Base-by-base conservation (phyloP, 192 early-diverging fungal species). In the Coemansia sp. region DNA sequence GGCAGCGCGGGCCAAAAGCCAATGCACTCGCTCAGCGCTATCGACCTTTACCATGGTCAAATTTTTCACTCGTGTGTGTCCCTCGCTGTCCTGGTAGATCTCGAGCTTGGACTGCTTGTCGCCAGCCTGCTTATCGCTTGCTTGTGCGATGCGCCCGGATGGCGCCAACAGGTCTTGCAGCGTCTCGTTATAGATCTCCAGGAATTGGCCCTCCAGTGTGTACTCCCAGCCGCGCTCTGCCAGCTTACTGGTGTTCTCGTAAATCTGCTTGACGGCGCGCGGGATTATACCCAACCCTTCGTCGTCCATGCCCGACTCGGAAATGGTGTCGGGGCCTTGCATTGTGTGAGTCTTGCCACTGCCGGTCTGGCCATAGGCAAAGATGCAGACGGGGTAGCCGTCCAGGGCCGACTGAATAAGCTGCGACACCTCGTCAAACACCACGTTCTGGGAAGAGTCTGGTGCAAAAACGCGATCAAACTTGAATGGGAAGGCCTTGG, bases 361-460 rank as follows among this genome's bases (percentile, higher is more conserved):
- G 2, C 95, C 95, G 1, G 97, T 99, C 85, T 99, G 97, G 0
- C 97, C 97, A 70, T 98, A 98, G 0, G 96, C 95, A 85, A 99
- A 99, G 40, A 99, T 97, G 70, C 94, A 95, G 9, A 96, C 94
- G 62, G 98, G 95, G 72, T 96, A 98, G 3, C 97, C 97, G 66
- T 99, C 97, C 40, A 99, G 68, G 0, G 95, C 95, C 1, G 93
- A 94, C 68, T 98, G 95, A 16, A 99, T 93, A 11, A 99, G 84
- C 75, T 97, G 95, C 31, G 93, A 91, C n/a, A 99, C 93, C 70
- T 98, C 96, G 35, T 90, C 88, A 87, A 95, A 99, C 9, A 97
- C 89, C n/a, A 83, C 81, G 33, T 84, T 72, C 77, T 99, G 97
- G 9, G 78, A 78, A 0, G 88, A 80, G 0, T 69, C 66, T 13